A percentile compares a stretch with the other conserved stretches of the same genome.
These are phyloP conservation scores for Plasmodium gonderi DNA, from an alignment of 169 alveolate genomes.

Conservation along the genomic window DNA sequence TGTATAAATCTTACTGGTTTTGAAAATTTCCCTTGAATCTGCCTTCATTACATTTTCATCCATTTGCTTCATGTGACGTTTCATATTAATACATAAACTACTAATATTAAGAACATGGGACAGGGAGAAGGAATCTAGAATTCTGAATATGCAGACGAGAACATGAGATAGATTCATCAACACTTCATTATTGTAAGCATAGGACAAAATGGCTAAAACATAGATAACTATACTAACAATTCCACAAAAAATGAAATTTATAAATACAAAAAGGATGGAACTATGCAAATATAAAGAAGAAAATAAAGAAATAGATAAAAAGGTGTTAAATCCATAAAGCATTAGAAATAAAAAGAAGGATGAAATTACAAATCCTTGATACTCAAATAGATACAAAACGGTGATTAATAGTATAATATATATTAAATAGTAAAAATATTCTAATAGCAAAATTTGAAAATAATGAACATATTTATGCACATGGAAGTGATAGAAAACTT, in stretches of 20 bases:
- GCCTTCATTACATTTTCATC: background rate
- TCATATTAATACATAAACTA: constrained; percentile 46
- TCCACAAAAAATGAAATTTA: constrained; percentile 71
- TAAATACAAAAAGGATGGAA: constrained; percentile 45
- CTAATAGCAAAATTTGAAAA: constrained; percentile 32
- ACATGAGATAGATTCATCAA: constrained; percentile 34
- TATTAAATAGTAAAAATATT: constrained; percentile 37
- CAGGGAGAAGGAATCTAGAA: constrained; percentile 54
- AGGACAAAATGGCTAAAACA: constrained; percentile 46
- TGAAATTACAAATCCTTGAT: constrained; percentile 5
- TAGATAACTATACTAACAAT: constrained; percentile 38
- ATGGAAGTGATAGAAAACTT: constrained; percentile 32
- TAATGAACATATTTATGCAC: constrained; percentile 45
- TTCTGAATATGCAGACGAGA: constrained; percentile 51
- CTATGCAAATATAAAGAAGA: constrained; percentile 59
- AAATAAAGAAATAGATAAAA: constrained; percentile 45
- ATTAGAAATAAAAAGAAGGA: constrained; percentile 42
- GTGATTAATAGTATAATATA: constrained; percentile 19
- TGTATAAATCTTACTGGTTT: background rate
- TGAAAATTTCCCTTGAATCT: background rate
- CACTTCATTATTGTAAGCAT: constrained; percentile 47
- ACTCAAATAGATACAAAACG: constrained; percentile 34
- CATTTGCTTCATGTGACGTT: constrained; percentile 13
- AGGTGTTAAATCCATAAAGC: constrained; percentile 50
- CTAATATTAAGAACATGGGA: constrained; percentile 47